Percentiles rank a stretch among this genome's conserved stretches.
Evolutionary conservation across 2,329 filamentous ascomycete genomes (phyloP).

Genomic region (Dactylellina cionopaga): DNA sequence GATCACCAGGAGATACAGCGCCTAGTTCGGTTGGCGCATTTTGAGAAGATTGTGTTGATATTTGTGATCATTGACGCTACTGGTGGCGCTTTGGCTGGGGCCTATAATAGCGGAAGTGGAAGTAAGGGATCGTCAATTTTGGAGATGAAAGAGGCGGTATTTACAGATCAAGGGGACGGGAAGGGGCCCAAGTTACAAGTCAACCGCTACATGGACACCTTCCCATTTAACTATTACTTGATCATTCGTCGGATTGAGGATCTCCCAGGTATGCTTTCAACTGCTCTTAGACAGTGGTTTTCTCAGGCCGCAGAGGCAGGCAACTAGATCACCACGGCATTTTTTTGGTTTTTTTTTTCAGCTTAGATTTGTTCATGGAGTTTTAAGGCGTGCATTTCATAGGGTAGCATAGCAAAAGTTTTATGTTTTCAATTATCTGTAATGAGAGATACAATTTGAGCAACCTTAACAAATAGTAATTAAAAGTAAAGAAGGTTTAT

Average conservation of each 20-base stretch:
- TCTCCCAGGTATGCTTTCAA: conserved; percentile 85
- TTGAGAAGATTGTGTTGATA: conserved; percentile 96
- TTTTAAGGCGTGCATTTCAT: not conserved
- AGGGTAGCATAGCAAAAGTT: not conserved
- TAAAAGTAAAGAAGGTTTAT: not conserved
- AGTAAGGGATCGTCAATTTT: conserved; percentile 68
- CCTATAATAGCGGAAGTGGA: conserved; percentile 1
- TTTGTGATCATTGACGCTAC: conserved; percentile 89
- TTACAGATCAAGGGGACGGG: conserved; percentile 74
- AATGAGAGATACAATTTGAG: too few relatives aligned
- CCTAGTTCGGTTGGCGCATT: conserved; percentile 84
- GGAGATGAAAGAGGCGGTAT: conserved; percentile 86
- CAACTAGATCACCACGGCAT: conserved; percentile 25
- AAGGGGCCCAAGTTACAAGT: conserved; percentile 75
- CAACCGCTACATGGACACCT: conserved; percentile 90
- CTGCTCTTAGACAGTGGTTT: conserved; percentile 95
- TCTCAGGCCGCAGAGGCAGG: conserved; percentile 64
- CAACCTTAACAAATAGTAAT: too few relatives aligned
- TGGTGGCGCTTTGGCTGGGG: conserved; percentile 64
- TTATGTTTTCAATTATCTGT: too few relatives aligned
- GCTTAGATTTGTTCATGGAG: not conserved
- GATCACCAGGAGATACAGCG: conserved; percentile 84
- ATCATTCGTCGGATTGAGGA: conserved; percentile 93
- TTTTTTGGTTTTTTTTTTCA: not conserved
- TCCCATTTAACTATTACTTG: conserved; percentile 96